A percentile compares a stretch with the other conserved stretches of the same genome.
phyloP scores from a whole-genome alignment of 2,329 filamentous ascomycete genomes.

The Alternaria dauci region DNA sequence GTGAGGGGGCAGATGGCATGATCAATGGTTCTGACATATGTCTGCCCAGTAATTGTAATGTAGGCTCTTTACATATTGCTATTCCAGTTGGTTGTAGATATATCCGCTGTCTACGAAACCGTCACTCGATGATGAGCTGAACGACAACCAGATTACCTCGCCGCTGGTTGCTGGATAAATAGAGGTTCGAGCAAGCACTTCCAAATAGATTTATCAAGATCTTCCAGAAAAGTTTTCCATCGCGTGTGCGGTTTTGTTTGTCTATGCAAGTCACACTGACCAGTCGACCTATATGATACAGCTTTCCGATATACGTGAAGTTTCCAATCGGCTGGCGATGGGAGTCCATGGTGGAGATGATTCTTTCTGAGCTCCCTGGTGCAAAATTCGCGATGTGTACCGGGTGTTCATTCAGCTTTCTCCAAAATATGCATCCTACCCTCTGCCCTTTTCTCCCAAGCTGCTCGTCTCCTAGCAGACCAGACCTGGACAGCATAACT shows the following conservation, averaged over 20 bases:
- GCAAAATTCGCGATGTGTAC: not conserved
- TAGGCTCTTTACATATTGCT: not conserved
- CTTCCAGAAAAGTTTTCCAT: no score
- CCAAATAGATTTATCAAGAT: no score
- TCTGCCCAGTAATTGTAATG: not conserved
- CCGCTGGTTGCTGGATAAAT: not conserved
- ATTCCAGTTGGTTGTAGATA: accelerated
- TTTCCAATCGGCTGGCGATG: no score
- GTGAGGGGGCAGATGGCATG: conserved; percentile 58
- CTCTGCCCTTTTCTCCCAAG: not conserved
- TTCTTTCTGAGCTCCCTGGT: no score
- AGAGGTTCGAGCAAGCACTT: no score
- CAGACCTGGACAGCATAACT: not conserved
- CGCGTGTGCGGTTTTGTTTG: no score
- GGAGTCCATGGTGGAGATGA: no score
- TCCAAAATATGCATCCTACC: not conserved
- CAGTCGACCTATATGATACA: no score
- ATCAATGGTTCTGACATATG: not conserved
- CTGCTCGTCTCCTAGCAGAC: not conserved
- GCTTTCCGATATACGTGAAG: no score
- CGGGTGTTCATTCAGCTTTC: not conserved
- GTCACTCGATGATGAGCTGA: not conserved
- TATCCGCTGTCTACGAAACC: not conserved
- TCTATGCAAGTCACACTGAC: no score
- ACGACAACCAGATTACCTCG: not conserved